Conservation (phyloP, 768 basidiomycete species). For the Omphalotus guepiniiformis region DNA sequence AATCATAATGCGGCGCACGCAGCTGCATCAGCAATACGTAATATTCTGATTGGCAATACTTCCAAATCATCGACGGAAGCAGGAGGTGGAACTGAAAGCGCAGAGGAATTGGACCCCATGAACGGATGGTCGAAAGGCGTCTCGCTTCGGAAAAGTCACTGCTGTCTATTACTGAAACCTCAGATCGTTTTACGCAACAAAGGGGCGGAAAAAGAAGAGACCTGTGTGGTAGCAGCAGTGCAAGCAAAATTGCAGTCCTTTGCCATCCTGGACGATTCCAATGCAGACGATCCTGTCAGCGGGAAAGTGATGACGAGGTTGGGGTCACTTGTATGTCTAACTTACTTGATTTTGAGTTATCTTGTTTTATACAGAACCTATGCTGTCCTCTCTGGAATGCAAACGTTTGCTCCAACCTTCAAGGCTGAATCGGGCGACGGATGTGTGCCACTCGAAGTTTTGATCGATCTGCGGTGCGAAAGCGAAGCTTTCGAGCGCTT, state of each 20-base stretch:
- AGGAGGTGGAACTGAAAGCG: conserved; percentile 23
- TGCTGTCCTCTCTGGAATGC: conserved; percentile 72
- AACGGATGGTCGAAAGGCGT: conserved; percentile 73
- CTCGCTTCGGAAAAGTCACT: conserved; percentile 64
- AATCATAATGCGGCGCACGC: conserved; percentile 49
- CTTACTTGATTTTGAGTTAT: not conserved
- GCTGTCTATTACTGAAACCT: conserved; percentile 85
- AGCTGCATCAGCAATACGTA: conserved; percentile 64
- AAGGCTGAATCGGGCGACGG: conserved; percentile 38
- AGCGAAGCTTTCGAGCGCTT: conserved; percentile 82
- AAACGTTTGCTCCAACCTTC: conserved; percentile 76
- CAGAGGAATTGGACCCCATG: conserved; percentile 49
- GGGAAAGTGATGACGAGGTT: conserved; percentile 50
- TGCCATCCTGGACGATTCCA: conserved; percentile 73
- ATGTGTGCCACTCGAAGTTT: conserved; percentile 83
- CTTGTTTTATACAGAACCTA: conserved; percentile 54
- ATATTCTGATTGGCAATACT: conserved; percentile 55
- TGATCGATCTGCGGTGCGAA: conserved; percentile 83
- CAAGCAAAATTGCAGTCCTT: conserved; percentile 78
- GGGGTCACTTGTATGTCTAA: too few species aligned
- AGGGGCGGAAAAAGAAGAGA: conserved; percentile 40
- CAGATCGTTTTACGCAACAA: conserved; percentile 80
- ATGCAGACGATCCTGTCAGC: conserved; percentile 78
- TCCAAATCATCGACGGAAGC: conserved; percentile 42
- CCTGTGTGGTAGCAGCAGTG: conserved; percentile 72